phyloP scores from a whole-genome alignment of 2,329 filamentous ascomycete species.

The Ophiostoma pallidulum region DNA sequence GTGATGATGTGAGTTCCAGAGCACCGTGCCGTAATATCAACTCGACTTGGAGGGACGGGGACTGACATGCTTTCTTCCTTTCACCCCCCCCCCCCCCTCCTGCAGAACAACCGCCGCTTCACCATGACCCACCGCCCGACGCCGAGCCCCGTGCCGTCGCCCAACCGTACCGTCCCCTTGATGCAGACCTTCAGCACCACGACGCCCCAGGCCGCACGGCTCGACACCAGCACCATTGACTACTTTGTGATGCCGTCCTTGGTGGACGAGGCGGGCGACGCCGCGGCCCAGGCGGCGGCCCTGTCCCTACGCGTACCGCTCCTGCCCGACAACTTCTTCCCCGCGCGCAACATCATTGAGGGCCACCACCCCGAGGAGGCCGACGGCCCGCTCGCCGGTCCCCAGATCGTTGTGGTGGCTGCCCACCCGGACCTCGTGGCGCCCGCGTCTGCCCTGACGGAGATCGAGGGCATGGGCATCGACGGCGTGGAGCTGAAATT shows the following conservation, averaged over 20 bases:
- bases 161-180: conserved; percentile 41
- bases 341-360: conserved; percentile 31
- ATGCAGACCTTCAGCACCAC: conserved; percentile 56
- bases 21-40: no score
- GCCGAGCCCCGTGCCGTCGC: conserved; percentile 31
- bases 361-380: conserved; percentile 34
- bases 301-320: conserved; percentile 46
- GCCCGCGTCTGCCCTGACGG: conserved; percentile 40
- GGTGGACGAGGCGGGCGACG: conserved; percentile 22
- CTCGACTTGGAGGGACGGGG: no score
- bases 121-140: conserved; percentile 40
- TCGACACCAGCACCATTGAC: conserved; percentile 36
- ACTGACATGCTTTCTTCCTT: conserved; percentile 6
- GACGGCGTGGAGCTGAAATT: conserved; percentile 49
- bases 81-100: no score
- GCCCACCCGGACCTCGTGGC: conserved; percentile 44
- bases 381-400: conserved; percentile 31
- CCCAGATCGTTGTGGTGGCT: conserved; percentile 47
- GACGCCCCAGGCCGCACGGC: conserved; percentile 27
- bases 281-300: no score
- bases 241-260: conserved; percentile 41
- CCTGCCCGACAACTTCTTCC: conserved; percentile 48
- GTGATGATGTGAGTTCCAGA: conserved; percentile 30
- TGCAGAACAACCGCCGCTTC: conserved; percentile 27
- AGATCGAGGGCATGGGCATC: conserved; percentile 48